phyloP scores from a whole-genome alignment of 2,329 filamentous ascomycete genomes.

The Ophiostoma sp. region DNA sequence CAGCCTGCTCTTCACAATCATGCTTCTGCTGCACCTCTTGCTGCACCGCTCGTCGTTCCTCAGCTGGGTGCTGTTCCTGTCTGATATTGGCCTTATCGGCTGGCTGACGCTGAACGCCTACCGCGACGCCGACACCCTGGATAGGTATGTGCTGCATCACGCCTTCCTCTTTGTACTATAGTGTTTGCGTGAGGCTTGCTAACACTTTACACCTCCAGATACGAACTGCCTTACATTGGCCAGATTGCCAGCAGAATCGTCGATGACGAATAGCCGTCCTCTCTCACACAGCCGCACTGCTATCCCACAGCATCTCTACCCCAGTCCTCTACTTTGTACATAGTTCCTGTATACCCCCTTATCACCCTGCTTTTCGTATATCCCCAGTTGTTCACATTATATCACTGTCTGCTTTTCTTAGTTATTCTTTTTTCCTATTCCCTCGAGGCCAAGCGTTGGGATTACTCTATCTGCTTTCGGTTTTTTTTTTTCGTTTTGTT shows the following conservation, averaged over 20 bases:
- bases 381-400: not conserved
- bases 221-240: conserved; percentile 83
- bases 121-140: conserved; percentile 66
- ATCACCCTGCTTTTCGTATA: not conserved
- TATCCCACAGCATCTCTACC: not conserved
- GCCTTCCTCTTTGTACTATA: not conserved
- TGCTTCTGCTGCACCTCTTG: conserved; percentile 74
- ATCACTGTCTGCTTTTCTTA: not conserved
- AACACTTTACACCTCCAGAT: conserved; percentile 44
- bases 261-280: conserved; percentile 62
- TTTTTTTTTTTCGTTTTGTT: not conserved
- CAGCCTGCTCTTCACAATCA: conserved; percentile 69
- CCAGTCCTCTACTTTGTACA: not conserved
- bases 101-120: conserved; percentile 77
- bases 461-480: not conserved
- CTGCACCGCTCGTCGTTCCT: conserved; percentile 80
- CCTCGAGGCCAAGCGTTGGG: not conserved
- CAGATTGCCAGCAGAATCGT: conserved; percentile 80
- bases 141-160: conserved; percentile 44
- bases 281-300: not conserved
- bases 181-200: not conserved
- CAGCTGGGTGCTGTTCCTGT: conserved; percentile 74
- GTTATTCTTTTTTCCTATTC: not conserved
- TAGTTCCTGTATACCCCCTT: conserved; percentile 5
- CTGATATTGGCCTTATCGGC: conserved; percentile 69